Evolutionary conservation across 2,329 filamentous ascomycete species (phyloP).

Genomic region (Aspergillus sp.): DNA sequence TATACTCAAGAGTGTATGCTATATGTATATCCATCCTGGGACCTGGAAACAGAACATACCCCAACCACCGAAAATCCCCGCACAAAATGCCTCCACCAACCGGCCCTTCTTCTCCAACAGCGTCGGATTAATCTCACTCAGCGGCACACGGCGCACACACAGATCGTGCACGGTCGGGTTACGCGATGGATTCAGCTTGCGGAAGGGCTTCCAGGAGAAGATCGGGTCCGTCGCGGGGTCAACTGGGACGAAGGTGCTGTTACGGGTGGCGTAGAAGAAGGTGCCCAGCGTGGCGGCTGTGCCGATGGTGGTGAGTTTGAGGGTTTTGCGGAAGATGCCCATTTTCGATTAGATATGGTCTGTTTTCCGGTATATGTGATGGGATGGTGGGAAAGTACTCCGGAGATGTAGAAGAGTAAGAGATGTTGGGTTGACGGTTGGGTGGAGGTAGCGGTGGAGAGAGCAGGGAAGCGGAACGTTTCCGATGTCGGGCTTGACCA

Average conservation of each 20-base stretch:
- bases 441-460: too few relatives aligned
- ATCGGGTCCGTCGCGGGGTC: constrained; percentile 50
- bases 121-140: constrained; percentile 57
- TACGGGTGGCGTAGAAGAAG: constrained; percentile 48
- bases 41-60: constrained; percentile 39
- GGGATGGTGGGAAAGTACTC: too few relatives aligned
- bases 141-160: constrained; percentile 53
- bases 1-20: neutral
- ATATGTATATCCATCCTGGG: neutral
- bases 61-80: constrained; percentile 57
- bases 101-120: constrained; percentile 54
- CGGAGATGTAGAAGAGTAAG: too few relatives aligned
- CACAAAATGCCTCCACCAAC: constrained; percentile 58
- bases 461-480: too few relatives aligned
- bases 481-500: too few relatives aligned
- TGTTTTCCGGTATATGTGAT: too few relatives aligned
- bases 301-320: constrained; percentile 40
- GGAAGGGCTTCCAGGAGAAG: constrained; percentile 51
- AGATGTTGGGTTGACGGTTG: too few relatives aligned
- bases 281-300: constrained; percentile 44
- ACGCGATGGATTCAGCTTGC: constrained; percentile 52
- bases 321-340: constrained; percentile 36
- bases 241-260: constrained; percentile 51
- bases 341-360: neutral
- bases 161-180: constrained; percentile 59